Percentiles rank a stretch among this genome's conserved stretches.
Evolutionary conservation across 257 asterid species (phyloP).

Genomic region (Solanum tarapatanum): DNA sequence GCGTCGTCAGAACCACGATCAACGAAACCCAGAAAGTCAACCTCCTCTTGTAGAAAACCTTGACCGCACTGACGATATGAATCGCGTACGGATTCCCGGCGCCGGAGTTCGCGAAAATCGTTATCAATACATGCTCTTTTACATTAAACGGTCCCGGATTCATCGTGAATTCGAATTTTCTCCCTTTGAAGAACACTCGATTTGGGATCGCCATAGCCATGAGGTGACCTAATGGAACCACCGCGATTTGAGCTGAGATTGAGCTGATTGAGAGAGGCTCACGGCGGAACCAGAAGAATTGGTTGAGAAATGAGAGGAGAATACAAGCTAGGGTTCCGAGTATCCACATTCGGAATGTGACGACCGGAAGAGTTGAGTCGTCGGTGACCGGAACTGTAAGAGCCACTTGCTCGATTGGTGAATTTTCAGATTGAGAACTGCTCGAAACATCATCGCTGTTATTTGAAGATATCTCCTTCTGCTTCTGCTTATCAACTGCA

Average conservation of each 20-base stretch:
- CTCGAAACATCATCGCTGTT: neutral
- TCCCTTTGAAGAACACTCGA: neutral
- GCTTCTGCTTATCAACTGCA: neutral
- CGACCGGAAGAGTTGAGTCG: neutral
- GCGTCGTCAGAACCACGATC: slow-evolving; percentile 1
- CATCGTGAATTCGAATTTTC: neutral
- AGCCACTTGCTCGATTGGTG: slow-evolving; percentile 11
- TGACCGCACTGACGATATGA: slow-evolving; percentile 1
- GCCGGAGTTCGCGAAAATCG: slow-evolving; percentile 4
- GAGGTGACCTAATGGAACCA: neutral
- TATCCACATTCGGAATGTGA: slow-evolving; percentile 12
- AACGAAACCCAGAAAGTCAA: neutral
- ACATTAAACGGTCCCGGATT: slow-evolving; percentile 1
- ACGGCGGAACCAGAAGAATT: slow-evolving; percentile 14
- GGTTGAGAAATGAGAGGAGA: slow-evolving; percentile 15
- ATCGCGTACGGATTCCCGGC: slow-evolving; percentile 3
- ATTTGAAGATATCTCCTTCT: neutral
- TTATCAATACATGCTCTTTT: slow-evolving; percentile 1
- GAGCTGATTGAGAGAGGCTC: slow-evolving; percentile 8
- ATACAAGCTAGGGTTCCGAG: slow-evolving; percentile 13
- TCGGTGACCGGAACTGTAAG: slow-evolving; percentile 12
- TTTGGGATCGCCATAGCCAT: neutral
- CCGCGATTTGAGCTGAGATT: slow-evolving; percentile 4
- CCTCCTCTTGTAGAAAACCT: neutral
- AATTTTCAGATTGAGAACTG: neutral